A percentile compares a stretch with the other conserved stretches of the same genome.
These are phyloP conservation scores for Ramaria sp. DNA, from an alignment of 768 basidiomycete genomes.

Conservation along the genomic window DNA sequence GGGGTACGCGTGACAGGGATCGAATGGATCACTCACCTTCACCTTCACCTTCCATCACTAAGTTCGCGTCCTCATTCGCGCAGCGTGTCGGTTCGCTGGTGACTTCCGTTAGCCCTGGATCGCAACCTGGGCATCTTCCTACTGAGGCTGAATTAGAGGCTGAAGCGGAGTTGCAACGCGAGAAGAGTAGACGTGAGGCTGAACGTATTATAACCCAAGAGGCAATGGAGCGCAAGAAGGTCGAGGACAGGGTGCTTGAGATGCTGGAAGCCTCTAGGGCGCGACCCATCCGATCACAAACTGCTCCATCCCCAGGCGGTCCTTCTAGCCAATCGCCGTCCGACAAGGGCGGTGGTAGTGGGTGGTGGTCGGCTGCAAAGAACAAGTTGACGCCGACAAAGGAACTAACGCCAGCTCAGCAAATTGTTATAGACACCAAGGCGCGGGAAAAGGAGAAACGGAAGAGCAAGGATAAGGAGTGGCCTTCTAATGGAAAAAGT, in stretches of 20 bases:
- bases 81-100: slow-evolving; percentile 66
- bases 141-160: slow-evolving; percentile 76
- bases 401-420: slow-evolving; percentile 79
- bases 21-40: slow-evolving; percentile 50
- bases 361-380: slow-evolving; percentile 72
- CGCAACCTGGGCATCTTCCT: slow-evolving; percentile 29
- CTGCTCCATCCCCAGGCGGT: slow-evolving; percentile 27
- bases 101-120: slow-evolving; percentile 31
- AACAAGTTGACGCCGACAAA: slow-evolving; percentile 71
- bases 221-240: slow-evolving; percentile 49
- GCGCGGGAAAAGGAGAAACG: slow-evolving; percentile 39
- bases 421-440: slow-evolving; percentile 68
- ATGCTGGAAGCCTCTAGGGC: slow-evolving; percentile 42
- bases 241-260: slow-evolving; percentile 70
- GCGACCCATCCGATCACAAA: slow-evolving; percentile 53
- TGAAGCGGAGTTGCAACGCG: slow-evolving; percentile 68
- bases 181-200: slow-evolving; percentile 64
- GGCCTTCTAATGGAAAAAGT: slow-evolving; percentile 41
- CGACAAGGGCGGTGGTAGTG: slow-evolving; percentile 45
- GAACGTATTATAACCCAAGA: slow-evolving; percentile 66
- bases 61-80: slow-evolving; percentile 64
- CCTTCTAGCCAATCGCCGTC: slow-evolving; percentile 56
- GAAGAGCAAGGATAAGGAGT: slow-evolving; percentile 25
- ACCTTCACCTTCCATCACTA: slow-evolving; percentile 59
- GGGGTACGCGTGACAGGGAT: slow-evolving; percentile 24